Base-by-base conservation (phyloP, 192 early-diverging fungal genomes). In the Rhizoclosmatium sp. region DNA sequence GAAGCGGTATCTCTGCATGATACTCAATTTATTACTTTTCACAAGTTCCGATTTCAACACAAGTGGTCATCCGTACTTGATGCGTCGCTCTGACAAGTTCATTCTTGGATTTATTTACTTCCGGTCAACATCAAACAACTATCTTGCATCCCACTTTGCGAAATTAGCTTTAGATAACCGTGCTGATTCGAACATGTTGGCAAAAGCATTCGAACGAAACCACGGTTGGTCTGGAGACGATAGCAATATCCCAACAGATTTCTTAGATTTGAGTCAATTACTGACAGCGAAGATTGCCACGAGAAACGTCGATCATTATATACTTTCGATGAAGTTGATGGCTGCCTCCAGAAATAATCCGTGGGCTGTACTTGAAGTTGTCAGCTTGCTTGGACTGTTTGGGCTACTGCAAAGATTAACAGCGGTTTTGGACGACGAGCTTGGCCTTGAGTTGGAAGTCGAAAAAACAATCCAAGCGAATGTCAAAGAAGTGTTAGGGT, bases 31-130 rank as follows among this genome's bases (percentile, higher is more conserved):
- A 19, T 14, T 69, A 19, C 39, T 69, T 46, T 69, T 69, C 68
- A 46, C 12, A 12, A 46, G 42, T 9, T 46, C 12, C 7, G 68
- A 47, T 47, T 19, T 9, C 46, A 69, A 69, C 31, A 9, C 31
- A 46, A 9, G 12, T 47, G 68, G 31, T 16, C 68, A 69, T 69
- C 68, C 68, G 12, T 69, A 69, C 68, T 31, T 69, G 47, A 41
- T 69, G 68, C 47, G 41, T 0, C 5, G 12, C 12, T 16, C 0
- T 39, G 46, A 69, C 68, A 69, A 69, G 1, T 31, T 40, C 41
- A 69, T 69, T 47, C 5, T 69, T 47, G 68, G 68, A 7, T 69
- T 69, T 46, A 69, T 69, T 16, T 69, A 47, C 68, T 69, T 69
- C 46, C 7, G 16, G 31, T 46, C 42, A 19, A 47, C 41, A 12